phyloP scores from a whole-genome alignment of 345 rosid species.

The Toxicodendron radicans region DNA sequence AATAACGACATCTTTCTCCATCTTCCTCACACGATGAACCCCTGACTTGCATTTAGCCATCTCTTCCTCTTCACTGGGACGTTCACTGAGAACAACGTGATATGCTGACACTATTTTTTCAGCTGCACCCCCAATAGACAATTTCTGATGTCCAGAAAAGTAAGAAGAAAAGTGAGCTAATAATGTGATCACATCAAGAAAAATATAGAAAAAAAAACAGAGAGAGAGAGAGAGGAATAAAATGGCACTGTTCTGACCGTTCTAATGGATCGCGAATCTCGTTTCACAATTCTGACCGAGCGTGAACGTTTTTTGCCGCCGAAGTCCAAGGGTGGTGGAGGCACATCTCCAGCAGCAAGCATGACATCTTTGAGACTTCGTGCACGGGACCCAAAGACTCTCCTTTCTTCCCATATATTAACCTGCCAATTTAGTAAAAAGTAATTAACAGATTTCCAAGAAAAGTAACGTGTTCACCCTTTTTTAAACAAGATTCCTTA shows the following conservation, averaged over 20 bases:
- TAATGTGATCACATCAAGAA: background rate
- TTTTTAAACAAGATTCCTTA: background rate
- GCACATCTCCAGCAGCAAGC: constrained; percentile 77
- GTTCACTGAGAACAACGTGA: constrained; percentile 70
- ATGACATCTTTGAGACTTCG: constrained; percentile 64
- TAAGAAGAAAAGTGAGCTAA: background rate
- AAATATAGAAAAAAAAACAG: background rate
- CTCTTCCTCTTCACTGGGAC: constrained; percentile 76
- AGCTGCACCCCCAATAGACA: constrained; percentile 69
- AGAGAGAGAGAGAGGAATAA: background rate
- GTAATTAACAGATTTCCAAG: background rate
- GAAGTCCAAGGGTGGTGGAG: constrained; percentile 72
- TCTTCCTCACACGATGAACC: constrained; percentile 64
- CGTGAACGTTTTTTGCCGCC: constrained; percentile 78
- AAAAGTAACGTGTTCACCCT: background rate
- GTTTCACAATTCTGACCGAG: constrained; percentile 68
- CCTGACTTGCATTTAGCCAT: constrained; percentile 80
- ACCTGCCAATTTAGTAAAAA: constrained; percentile 41
- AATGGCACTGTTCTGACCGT: constrained; percentile 41
- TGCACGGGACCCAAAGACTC: constrained; percentile 87
- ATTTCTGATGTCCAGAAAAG: constrained; percentile 50
- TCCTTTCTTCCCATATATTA: constrained; percentile 92
- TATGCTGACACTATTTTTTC: constrained; percentile 93
- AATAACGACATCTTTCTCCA: constrained; percentile 75
- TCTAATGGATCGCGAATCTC: constrained; percentile 83